Evolutionary conservation across 1,284 basidiomycete species (phyloP), one percentile per base, ranked within the genome.

Genomic region (Clitocybe nebularis): DNA sequence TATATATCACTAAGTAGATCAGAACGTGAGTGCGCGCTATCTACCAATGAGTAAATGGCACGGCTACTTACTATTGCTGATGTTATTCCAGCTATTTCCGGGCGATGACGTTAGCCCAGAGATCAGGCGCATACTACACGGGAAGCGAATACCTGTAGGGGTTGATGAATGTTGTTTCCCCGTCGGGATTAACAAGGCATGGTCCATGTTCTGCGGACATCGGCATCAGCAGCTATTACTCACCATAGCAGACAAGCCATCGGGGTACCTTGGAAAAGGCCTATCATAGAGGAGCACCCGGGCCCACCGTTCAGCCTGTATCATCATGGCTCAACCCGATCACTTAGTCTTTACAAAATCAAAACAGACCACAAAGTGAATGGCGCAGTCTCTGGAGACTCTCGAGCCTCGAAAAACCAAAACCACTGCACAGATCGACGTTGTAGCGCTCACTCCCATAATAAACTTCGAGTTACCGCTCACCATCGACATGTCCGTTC

Each of bases 351-450:
- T 46, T 32, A 48, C 39, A 9, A 41, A 22, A 39, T 46, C 22
- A 45, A 40, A 7, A 40, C 62, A 14, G 43, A 79, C 81, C 81
- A 84, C 17, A 84, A 63, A 1, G 81, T 80, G 51, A 85, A 79
- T 0, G 81, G 81, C 0, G 79, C 79, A 1, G 71, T 79, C 44
- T 80, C 72, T 0, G 81, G 75, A 4, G 68, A 63, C 14, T 75
- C 56, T 6, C 82, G 69, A 3, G 81, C 72, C 52, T 79, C 82
- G 42, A 84, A 84, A 58, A 84, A 84, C 81, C 82, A 84, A 56
- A 83, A 83, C 77, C 79, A 83, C 77, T 77, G 13, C 29, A 32
- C 10, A 42, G 9, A 22, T 13, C 14, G 13, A 38, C 5, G 20
- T 39, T 30, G 41, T 13, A 24, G n/a, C n/a, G 16, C 23, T 21